Evolutionary conservation across 148 eudicot species (phyloP).

Genomic region (Persicaria tinctoria): DNA sequence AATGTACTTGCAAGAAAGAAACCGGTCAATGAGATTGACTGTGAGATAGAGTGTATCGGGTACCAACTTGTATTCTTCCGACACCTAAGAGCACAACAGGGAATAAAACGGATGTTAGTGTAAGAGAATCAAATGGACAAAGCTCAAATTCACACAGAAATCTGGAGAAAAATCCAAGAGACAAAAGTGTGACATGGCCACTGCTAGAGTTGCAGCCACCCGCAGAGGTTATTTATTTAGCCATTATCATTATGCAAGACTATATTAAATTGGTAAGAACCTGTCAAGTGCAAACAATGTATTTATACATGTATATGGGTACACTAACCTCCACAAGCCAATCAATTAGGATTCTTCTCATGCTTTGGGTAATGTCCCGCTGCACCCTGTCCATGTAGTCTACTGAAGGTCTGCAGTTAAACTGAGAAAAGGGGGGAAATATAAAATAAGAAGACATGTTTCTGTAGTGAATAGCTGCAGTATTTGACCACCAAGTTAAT

Average conservation of each 20-base stretch:
- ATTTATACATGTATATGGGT: neutral
- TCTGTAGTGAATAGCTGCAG: neutral
- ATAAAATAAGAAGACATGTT: neutral
- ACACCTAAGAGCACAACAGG: slow-evolving; percentile 36
- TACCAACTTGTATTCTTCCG: slow-evolving; percentile 76
- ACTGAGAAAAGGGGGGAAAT: neutral
- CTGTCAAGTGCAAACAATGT: neutral
- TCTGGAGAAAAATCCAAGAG: no score
- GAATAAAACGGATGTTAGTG: neutral
- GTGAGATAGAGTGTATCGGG: slow-evolving; percentile 89
- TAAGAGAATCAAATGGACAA: neutral
- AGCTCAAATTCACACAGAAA: neutral
- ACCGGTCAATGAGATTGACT: slow-evolving; percentile 73
- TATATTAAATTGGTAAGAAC: neutral
- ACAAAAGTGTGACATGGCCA: no score
- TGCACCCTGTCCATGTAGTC: slow-evolving; percentile 78
- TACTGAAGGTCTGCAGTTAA: slow-evolving; percentile 15
- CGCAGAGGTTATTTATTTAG: no score
- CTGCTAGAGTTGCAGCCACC: no score
- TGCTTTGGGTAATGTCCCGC: slow-evolving; percentile 54
- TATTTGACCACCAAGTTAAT: neutral
- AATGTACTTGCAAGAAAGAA: slow-evolving; percentile 58
- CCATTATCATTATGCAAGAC: neutral
- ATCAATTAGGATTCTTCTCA: slow-evolving; percentile 79
- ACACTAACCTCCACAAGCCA: slow-evolving; percentile 91